These are phyloP conservation scores for Neonothopanus nambi DNA, from an alignment of 1,284 basidiomycete species.

Conservation along the genomic window DNA sequence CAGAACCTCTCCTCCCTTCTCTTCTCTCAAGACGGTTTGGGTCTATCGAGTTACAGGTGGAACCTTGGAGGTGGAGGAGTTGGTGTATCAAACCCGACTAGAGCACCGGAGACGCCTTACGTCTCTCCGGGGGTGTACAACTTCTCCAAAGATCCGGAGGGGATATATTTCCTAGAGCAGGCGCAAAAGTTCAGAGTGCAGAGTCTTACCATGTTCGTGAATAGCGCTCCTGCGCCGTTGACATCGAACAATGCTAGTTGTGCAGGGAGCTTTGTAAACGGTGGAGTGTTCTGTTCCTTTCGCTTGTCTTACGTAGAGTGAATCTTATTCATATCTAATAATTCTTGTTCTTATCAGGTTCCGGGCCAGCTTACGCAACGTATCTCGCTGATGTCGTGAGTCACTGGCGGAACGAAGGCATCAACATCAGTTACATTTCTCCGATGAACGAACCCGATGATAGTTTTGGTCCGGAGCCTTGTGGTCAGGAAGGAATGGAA, in stretches of 20 bases:
- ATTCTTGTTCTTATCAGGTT: constrained; percentile 22
- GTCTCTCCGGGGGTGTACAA: constrained; percentile 40
- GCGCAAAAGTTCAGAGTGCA: constrained; percentile 30
- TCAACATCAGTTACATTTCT: constrained; percentile 35
- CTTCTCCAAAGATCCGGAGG: constrained; percentile 39
- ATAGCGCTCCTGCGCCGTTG: constrained; percentile 35
- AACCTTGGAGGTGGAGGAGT: constrained; percentile 47
- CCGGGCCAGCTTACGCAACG: constrained; percentile 33
- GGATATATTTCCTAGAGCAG: constrained; percentile 39
- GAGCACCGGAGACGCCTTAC: constrained; percentile 44
- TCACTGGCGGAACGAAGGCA: constrained; percentile 34
- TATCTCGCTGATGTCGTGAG: constrained; percentile 35
- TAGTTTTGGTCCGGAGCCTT: constrained; percentile 35
- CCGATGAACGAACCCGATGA: constrained; percentile 42
- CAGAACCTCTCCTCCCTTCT: constrained; percentile 41
- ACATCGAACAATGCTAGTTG: constrained; percentile 37
- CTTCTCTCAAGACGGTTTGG: constrained; percentile 39
- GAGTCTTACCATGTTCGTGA: constrained; percentile 36
- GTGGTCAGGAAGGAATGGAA: constrained; percentile 40
- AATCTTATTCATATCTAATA: not conserved
- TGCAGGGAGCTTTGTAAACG: constrained; percentile 32
- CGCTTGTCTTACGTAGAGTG: not conserved
- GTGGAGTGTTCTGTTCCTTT: constrained; percentile 19
- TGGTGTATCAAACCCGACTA: constrained; percentile 38
- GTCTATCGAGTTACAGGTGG: constrained; percentile 45